A percentile compares a stretch with the other conserved stretches of the same genome.
Evolutionary conservation across 805 yeast species (phyloP).

Genomic region (Cyberlindnera mycetangii): DNA sequence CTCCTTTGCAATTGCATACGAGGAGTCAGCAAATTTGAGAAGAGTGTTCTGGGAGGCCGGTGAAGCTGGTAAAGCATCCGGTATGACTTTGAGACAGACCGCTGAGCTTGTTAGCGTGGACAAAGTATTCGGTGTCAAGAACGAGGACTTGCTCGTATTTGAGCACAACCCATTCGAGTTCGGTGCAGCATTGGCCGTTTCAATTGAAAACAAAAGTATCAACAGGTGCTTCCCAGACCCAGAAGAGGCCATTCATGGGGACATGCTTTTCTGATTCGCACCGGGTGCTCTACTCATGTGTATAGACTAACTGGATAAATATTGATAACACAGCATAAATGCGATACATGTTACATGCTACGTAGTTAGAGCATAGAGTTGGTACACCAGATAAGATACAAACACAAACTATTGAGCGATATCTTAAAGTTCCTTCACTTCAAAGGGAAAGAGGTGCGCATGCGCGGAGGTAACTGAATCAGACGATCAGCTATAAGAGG

Average conservation of each 20-base stretch:
- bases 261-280: slow-evolving; percentile 2
- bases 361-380: too few species aligned
- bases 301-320: neutral
- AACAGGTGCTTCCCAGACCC: slow-evolving; percentile 9
- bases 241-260: slow-evolving; percentile 8
- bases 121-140: neutral
- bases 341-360: too few species aligned
- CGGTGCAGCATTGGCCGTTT: slow-evolving; percentile 5
- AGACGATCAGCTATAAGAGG: too few species aligned
- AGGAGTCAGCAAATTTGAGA: slow-evolving; percentile 4
- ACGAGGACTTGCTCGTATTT: slow-evolving; percentile 3
- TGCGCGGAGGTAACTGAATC: too few species aligned
- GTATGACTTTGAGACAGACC: slow-evolving; percentile 1
- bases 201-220: neutral
- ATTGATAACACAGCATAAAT: neutral
- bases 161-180: slow-evolving; percentile 10
- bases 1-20: slow-evolving; percentile 7
- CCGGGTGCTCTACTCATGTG: neutral
- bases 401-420: too few species aligned
- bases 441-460: neutral
- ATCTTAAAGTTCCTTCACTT: neutral
- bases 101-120: slow-evolving; percentile 1
- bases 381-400: too few species aligned
- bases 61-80: slow-evolving; percentile 1
- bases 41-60: slow-evolving; percentile 10